Conservation (phyloP, 73 alveolate species). For the Paramecium tetraurelia region DNA sequence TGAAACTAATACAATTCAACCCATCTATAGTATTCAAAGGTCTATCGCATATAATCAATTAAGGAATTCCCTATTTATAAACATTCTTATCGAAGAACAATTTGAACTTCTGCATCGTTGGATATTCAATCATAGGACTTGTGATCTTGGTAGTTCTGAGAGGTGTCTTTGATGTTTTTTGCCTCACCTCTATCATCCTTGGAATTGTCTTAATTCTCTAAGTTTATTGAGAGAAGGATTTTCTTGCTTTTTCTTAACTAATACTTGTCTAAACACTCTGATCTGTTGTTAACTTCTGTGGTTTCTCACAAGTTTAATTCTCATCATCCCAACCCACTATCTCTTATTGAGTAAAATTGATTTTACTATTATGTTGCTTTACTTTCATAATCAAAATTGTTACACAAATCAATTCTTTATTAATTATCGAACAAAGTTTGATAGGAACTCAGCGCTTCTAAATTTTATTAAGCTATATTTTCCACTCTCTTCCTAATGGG, state of each 20-base stretch:
- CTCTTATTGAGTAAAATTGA: not conserved
- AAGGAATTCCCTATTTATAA: not conserved
- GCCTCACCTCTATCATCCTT: not conserved
- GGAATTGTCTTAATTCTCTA: not conserved
- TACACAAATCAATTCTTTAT: not conserved
- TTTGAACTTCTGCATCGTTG: not conserved
- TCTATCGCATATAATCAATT: not conserved
- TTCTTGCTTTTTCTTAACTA: not conserved
- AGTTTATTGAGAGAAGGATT: not conserved
- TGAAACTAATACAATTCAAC: not conserved
- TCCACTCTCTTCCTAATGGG: not conserved
- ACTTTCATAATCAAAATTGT: not conserved
- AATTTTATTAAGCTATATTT: not conserved
- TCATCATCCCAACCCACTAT: slow-evolving; percentile 6
- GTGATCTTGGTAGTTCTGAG: not conserved
- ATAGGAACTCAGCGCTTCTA: not conserved
- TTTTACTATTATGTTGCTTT: not conserved
- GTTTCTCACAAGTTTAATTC: not conserved
- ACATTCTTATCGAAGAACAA: not conserved
- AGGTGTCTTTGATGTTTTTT: not conserved
- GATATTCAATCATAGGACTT: not conserved
- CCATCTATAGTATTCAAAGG: not conserved
- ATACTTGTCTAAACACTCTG: not conserved
- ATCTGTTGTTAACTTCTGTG: not conserved
- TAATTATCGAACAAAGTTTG: not conserved